Evolutionary conservation across 306 rosid genomes (phyloP), one percentile per base, ranked within the genome.

Genomic region (Cucumis melo): DNA sequence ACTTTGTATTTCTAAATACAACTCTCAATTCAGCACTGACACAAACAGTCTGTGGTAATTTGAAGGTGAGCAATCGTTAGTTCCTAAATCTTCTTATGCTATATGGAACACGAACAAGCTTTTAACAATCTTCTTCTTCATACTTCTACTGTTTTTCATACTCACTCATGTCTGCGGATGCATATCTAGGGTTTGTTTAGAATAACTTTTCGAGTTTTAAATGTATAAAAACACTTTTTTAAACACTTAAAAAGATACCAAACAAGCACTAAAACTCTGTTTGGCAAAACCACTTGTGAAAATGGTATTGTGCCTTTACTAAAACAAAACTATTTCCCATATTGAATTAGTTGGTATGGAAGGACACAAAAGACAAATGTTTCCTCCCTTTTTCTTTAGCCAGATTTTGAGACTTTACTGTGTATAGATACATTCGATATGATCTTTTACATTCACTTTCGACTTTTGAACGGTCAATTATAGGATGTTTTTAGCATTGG

Each of bases 21-120:
- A 88, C 90, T 58, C 60, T 89, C 81, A 93, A 91, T 83, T 93
- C 93, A 55, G 98, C 97, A 21, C 88, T 93, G 74, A 89, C 98
- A 11, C 96, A 89, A 56, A 90, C 93, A 51, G 88, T 91, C 11
- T 93, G 98, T 51, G 91, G 98, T 77, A 91, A 91, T 74, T 74
- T 85, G 79, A 87, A 85, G 91, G 91, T 83, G 32, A 24, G 79
- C 61, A 34, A 21, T n/a, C 29, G 27, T 76, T 61, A 32, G 50
- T 54, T 36, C 77, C 50, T 73, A 58, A 2, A 53, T 73, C 54
- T 3, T 11, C 27, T 55, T 36, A 6, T 42, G 46, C 12, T 46
- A 67, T 42, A 21, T 70, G 39, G 38, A 46, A 24, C n/a, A 24
- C 15, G 21, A 71, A 71, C 12, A 12, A 46, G 12, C 53, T 46